Evolutionary conservation across 768 basidiomycete genomes (phyloP), one percentile per base, ranked within the genome.

Genomic region (Sporobolomyces phaffii): DNA sequence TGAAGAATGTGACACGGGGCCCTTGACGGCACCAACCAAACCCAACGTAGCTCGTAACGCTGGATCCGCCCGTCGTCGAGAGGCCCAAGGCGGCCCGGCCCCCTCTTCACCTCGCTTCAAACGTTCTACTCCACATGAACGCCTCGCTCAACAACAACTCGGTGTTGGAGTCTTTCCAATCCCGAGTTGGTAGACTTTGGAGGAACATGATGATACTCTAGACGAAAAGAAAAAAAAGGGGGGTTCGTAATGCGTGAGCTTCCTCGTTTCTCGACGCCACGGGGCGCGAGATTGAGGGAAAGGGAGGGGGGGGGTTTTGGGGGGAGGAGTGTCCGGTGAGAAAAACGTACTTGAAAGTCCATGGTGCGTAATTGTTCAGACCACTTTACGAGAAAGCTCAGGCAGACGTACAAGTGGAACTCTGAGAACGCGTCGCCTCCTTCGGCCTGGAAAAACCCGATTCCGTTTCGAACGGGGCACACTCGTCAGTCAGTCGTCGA

Each of bases 161-260:
- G 50, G 98, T 87, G 75, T 98, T 91, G 73, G 93, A 88, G 77
- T 98, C 93, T 26, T 87, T 86, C 96, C 96, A 99, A 48, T 67
- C 62, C 40, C 65, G 62, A 9, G 91, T 93, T 18, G 91, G 91
- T 6, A 91, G 82, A 1, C 88, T 91, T 76, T 93, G 91, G 17
- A 99, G 82, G 80, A 96, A 99, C 88, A 99, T 98, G 77, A 99
- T 98, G 77, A 98, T 93, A 62, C 91, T 92, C 94, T 98, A 72
- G 47, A 57, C 60, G 20, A 50, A 41, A 34, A 5, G 13, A 20
- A 22, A n/a, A n/a, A n/a, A n/a, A n/a, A n/a, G n/a, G n/a, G n/a
- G n/a, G n/a, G n/a, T n/a, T n/a, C n/a, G n/a, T n/a, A n/a, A n/a
- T n/a, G n/a, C n/a, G n/a, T n/a, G n/a, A n/a, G n/a, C n/a, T n/a